Evolutionary conservation across 2,329 filamentous ascomycete species (phyloP).

Genomic region (Biscogniauxia mediterranea): DNA sequence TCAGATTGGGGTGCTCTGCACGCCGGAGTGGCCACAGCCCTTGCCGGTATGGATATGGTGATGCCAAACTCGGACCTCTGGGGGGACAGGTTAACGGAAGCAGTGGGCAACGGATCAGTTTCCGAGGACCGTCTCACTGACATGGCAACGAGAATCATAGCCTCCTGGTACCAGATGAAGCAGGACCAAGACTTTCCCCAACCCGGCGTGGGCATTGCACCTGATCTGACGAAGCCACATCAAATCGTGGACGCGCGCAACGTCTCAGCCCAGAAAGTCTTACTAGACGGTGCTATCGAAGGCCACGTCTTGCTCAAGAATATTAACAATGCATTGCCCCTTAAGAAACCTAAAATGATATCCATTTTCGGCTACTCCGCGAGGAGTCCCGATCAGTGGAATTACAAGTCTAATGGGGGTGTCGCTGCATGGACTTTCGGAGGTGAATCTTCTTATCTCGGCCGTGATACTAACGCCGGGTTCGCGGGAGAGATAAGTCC

Average conservation of each 20-base stretch:
- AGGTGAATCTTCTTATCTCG: conserved; percentile 36
- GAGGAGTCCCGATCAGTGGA: conserved; percentile 42
- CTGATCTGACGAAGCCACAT: conserved; percentile 49
- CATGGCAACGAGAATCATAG: conserved; percentile 55
- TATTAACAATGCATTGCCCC: conserved; percentile 50
- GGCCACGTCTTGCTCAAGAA: conserved; percentile 67
- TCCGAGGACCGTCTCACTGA: conserved; percentile 55
- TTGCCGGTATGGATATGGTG: conserved; percentile 54
- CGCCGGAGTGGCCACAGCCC: conserved; percentile 50
- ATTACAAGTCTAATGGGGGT: conserved; percentile 39
- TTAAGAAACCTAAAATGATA: conserved; percentile 49
- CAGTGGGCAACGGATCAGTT: conserved; percentile 60
- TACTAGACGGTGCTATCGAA: conserved; percentile 58
- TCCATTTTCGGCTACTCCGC: conserved; percentile 64
- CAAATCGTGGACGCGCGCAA: conserved; percentile 54
- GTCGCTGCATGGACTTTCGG: conserved; percentile 40
- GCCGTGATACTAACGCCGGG: conserved; percentile 27
- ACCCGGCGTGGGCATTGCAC: conserved; percentile 52
- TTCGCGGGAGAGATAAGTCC: conserved; percentile 31
- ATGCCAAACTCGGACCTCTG: conserved; percentile 47
- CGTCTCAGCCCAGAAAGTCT: conserved; percentile 36
- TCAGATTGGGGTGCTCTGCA: conserved; percentile 59
- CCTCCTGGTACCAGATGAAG: conserved; percentile 55
- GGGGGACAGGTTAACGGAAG: conserved; percentile 51
- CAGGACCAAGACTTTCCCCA: conserved; percentile 48